Conservation (phyloP, 129 eudicot genomes). For the Centaurea solstitialis region DNA sequence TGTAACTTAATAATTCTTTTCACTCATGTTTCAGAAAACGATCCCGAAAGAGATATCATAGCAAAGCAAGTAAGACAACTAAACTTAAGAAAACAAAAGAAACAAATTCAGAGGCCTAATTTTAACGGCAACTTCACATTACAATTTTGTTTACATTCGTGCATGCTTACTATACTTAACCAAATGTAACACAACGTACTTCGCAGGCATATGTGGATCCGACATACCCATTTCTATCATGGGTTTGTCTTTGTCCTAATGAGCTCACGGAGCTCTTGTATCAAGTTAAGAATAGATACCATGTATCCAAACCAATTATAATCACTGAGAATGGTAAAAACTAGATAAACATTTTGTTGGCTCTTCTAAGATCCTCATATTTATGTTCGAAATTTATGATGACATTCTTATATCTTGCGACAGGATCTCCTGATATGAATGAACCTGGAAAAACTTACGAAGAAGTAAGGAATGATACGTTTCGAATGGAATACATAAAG, state of each 20-base stretch:
- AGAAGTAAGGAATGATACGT: conserved; percentile 21
- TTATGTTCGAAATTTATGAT: background rate
- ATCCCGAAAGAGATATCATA: background rate
- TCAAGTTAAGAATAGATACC: background rate
- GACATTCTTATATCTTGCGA: background rate
- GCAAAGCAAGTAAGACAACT: conserved; percentile 16
- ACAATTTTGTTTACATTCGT: background rate
- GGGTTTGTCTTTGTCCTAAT: conserved; percentile 34
- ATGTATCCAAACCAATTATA: background rate
- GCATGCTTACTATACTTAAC: background rate
- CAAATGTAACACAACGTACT: background rate
- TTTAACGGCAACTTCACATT: background rate
- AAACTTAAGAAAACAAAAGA: background rate
- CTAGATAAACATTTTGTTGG: background rate
- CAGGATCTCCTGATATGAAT: conserved; percentile 16
- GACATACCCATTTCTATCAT: background rate
- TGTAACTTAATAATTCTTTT: no score
- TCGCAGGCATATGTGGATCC: conserved; percentile 15
- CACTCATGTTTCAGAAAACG: background rate
- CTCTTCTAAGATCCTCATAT: background rate
- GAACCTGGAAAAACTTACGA: conserved; percentile 7
- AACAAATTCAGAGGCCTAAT: background rate
- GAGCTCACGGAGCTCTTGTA: conserved; percentile 20
- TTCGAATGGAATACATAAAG: conserved; percentile 23
- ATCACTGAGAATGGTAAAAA: no score